Evolutionary conservation across 805 yeast species (phyloP).

Genomic region (Kluyveromyces nonfermentans): DNA sequence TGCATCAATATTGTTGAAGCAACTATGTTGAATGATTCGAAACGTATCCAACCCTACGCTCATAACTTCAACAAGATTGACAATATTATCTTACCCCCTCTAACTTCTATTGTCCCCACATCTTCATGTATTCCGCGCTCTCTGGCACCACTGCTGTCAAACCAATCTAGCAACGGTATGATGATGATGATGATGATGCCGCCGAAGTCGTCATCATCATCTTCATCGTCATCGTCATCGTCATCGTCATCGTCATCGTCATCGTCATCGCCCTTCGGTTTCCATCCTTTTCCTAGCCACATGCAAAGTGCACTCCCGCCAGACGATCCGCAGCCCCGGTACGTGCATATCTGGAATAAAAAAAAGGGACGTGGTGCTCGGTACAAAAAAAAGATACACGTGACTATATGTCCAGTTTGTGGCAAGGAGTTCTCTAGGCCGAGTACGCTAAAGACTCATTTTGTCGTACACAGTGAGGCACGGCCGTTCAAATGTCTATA

Average conservation of each 20-base stretch:
- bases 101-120: no score
- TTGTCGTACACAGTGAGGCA: slow-evolving; percentile 70
- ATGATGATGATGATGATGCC: slow-evolving; percentile 94
- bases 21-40: no score
- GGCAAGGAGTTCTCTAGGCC: slow-evolving; percentile 73
- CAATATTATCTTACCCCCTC: no score
- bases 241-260: slow-evolving; percentile 1
- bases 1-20: no score
- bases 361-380: slow-evolving; percentile 4
- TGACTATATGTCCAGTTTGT: slow-evolving; percentile 45
- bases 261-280: not conserved
- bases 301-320: not conserved
- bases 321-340: not conserved
- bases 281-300: no score
- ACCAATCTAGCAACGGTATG: no score
- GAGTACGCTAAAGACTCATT: slow-evolving; percentile 70
- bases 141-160: no score
- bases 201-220: slow-evolving; percentile 74
- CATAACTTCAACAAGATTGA: no score
- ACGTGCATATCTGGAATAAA: slow-evolving; percentile 2
- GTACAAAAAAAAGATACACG: slow-evolving; percentile 3
- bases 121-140: no score
- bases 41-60: no score
- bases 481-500: slow-evolving; percentile 58
- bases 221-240: not conserved